These are phyloP conservation scores for Boletus semigastroideus DNA, from an alignment of 1,284 basidiomycete species.

Conservation along the genomic window DNA sequence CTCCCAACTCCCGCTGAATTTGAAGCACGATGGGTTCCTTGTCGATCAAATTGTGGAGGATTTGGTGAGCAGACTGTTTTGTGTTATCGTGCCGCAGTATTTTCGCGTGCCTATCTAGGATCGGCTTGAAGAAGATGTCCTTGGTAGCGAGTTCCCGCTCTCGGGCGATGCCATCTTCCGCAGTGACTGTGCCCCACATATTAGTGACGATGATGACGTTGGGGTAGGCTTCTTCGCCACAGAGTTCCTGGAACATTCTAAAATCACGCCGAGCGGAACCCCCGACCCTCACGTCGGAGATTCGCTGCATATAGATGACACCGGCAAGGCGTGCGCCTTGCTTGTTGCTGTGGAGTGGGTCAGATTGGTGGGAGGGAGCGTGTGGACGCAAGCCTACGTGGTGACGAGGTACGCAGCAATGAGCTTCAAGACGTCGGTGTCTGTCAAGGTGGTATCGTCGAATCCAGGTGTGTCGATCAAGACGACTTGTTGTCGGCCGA, in stretches of 20 bases:
- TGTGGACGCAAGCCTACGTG: constrained; percentile 24
- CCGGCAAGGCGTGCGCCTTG: constrained; percentile 39
- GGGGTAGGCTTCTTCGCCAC: constrained; percentile 47
- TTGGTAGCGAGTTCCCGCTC: constrained; percentile 38
- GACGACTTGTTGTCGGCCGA: constrained; percentile 32
- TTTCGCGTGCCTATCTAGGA: constrained; percentile 40
- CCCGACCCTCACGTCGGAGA: constrained; percentile 50
- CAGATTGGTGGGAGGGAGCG: neutral
- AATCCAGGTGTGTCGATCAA: constrained; percentile 41
- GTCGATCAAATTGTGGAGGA: constrained; percentile 36
- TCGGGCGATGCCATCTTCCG: constrained; percentile 34
- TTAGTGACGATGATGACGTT: constrained; percentile 52
- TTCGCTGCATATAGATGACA: constrained; percentile 54
- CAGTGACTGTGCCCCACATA: constrained; percentile 46
- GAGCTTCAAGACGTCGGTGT: constrained; percentile 37
- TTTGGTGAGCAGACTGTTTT: constrained; percentile 32
- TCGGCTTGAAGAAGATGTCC: constrained; percentile 41
- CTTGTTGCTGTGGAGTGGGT: constrained; percentile 37
- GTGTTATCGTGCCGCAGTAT: constrained; percentile 39
- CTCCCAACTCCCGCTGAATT: constrained; percentile 43
- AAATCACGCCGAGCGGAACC: constrained; percentile 52
- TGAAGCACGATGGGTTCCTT: constrained; percentile 36
- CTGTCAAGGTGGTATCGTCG: constrained; percentile 38
- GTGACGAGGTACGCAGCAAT: constrained; percentile 38
- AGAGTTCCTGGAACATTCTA: constrained; percentile 50